phyloP scores from a whole-genome alignment of 495 filamentous ascomycete species.

The Neurospora sp. region DNA sequence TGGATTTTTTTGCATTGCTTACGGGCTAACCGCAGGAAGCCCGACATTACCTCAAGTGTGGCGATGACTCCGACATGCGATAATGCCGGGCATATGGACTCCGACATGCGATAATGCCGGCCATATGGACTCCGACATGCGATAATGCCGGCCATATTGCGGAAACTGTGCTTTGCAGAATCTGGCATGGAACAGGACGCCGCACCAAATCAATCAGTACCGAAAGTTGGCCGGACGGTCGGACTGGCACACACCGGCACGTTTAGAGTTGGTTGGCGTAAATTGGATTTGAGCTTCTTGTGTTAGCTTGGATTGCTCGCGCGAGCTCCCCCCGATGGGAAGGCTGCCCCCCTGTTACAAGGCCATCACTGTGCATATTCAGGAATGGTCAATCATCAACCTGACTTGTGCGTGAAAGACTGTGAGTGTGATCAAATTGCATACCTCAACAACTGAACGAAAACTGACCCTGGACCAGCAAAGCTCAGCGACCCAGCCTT shows the following conservation, averaged over 20 bases:
- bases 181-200: neutral
- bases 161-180: neutral
- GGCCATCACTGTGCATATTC: neutral
- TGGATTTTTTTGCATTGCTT: too few species aligned
- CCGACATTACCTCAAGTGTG: too few species aligned
- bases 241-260: neutral
- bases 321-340: neutral
- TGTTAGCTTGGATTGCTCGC: neutral
- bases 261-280: neutral
- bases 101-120: too few species aligned
- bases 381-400: neutral
- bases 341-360: neutral
- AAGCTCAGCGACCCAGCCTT: neutral
- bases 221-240: neutral
- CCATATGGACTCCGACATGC: too few species aligned
- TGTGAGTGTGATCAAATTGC: neutral
- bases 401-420: neutral
- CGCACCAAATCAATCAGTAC: too few species aligned
- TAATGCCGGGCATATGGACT: too few species aligned
- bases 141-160: neutral
- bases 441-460: neutral
- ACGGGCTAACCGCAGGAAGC: too few species aligned
- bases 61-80: too few species aligned
- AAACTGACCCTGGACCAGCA: neutral
- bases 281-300: neutral